Base-by-base conservation (phyloP, 352 stramenopile species). In the Phytophthora megakarya region DNA sequence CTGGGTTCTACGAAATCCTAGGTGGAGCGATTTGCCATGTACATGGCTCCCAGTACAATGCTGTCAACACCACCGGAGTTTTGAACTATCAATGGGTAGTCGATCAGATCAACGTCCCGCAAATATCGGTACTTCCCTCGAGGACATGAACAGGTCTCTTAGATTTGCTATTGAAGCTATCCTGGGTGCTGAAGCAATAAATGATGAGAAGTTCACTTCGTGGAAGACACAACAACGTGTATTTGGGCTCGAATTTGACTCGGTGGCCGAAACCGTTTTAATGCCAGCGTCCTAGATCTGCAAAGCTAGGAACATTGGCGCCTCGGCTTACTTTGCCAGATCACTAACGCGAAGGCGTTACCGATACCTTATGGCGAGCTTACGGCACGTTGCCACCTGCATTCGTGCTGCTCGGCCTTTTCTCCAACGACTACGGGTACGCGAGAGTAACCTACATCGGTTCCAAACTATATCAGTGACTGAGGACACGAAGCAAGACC, bases 41-140 rank as follows among this genome's bases (percentile, higher is more conserved):
- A 5, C 58, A 68, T 23, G 48, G 48, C 0, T 54, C 52, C 12
- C 23, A 54, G 5, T 22, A 22, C 9, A 57, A 61, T n/a, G 21
- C 1, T 6, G 19, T 8, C 0, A 43, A 1, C 19, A 30, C 58
- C 1, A 15, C 2, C 10, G 51, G 50, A 5, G 56, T 61, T 22
- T 65, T 61, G 45, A 68, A 57, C 21, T 63, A 57, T 22, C 44
- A 65, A 18, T 72, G 56, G 45, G 46, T 70, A n/a, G 63, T 66
- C 18, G 56, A 66, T 19, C 52, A 65, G 33, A 52, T 66, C 21
- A 58, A 57, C 15, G 45, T 59, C 5, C 51, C 5, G 38, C 39
- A 30, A 8, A 46, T 30, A 45, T 55, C 26, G 42, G 45, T 6
- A 35, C 48, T 22, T 18, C 1, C 40, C n/a, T 39, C n/a, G 10